Percentiles rank a stretch among this genome's conserved stretches.
These are phyloP conservation scores for Goffeauzyma gilvescens DNA, from an alignment of 768 basidiomycete genomes.

Conservation along the genomic window DNA sequence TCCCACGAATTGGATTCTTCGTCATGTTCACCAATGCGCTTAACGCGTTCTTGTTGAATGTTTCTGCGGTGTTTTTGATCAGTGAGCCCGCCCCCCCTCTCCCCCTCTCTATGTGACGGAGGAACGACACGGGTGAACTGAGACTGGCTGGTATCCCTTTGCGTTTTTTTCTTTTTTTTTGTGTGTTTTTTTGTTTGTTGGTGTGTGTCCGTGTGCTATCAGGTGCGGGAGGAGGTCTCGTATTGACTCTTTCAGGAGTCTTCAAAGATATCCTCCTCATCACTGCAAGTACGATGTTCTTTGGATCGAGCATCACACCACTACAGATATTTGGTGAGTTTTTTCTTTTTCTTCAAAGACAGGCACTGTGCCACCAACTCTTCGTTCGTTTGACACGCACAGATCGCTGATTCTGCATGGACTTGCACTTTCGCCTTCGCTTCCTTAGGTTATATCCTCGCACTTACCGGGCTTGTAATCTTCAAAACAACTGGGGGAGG, in stretches of 20 bases:
- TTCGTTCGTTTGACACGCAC: no score
- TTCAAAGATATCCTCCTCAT: slow-evolving; percentile 92
- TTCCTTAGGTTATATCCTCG: not conserved
- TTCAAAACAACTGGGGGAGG: no score
- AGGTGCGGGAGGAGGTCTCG: slow-evolving; percentile 41
- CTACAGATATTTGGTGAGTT: slow-evolving; percentile 58
- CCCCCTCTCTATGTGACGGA: no score
- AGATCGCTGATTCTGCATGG: not conserved
- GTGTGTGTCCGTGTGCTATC: no score
- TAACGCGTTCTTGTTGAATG: slow-evolving; percentile 71
- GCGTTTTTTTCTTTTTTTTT: slow-evolving; percentile 41
- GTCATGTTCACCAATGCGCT: slow-evolving; percentile 64
- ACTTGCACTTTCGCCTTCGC: not conserved
- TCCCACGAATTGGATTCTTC: slow-evolving; percentile 45
- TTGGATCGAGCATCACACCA: slow-evolving; percentile 54
- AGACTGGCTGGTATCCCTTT: not conserved
- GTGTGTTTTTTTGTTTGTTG: not conserved
- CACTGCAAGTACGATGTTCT: slow-evolving; percentile 65
- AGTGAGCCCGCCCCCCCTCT: no score
- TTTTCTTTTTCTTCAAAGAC: no score
- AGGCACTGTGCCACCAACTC: not conserved
- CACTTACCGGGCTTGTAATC: not conserved
- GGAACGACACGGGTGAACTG: not conserved
- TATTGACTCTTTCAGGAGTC: slow-evolving; percentile 82
- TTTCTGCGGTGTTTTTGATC: slow-evolving; percentile 87